Conservation (phyloP, 108 stramenopile genomes). For the Discostella stelligeroides region DNA sequence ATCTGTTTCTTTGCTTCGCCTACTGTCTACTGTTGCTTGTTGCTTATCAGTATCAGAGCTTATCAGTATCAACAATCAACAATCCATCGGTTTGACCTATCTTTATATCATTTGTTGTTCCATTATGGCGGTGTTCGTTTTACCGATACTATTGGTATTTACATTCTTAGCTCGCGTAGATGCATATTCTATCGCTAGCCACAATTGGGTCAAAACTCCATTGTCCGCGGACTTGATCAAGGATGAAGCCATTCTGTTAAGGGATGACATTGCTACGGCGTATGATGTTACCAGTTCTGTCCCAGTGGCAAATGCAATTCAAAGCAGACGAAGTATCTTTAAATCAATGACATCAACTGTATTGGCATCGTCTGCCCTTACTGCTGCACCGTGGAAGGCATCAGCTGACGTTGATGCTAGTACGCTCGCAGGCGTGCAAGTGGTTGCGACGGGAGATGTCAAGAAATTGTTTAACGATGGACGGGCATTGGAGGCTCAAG, state of each 20-base stretch:
- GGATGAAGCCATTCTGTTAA: neutral
- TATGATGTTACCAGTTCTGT: neutral
- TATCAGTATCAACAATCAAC: too few relatives aligned
- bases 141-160: too few relatives aligned
- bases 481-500: constrained; percentile 74
- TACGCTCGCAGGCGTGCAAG: constrained; percentile 18
- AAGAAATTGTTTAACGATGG: constrained; percentile 76
- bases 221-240: too few relatives aligned
- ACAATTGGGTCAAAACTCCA: too few relatives aligned
- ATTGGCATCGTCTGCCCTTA: constrained; percentile 5
- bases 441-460: constrained; percentile 35
- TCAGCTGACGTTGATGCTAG: constrained; percentile 4
- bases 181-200: too few relatives aligned
- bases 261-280: neutral
- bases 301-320: neutral
- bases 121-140: too few relatives aligned
- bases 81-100: too few relatives aligned
- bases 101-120: too few relatives aligned
- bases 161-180: too few relatives aligned
- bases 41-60: too few relatives aligned
- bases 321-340: constrained; percentile 2
- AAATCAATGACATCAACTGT: neutral
- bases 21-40: too few relatives aligned
- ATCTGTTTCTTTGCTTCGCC: too few relatives aligned
- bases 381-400: constrained; percentile 3